Conservation (phyloP, 176 grass and related monocot genomes). For the Carex kokanica region DNA sequence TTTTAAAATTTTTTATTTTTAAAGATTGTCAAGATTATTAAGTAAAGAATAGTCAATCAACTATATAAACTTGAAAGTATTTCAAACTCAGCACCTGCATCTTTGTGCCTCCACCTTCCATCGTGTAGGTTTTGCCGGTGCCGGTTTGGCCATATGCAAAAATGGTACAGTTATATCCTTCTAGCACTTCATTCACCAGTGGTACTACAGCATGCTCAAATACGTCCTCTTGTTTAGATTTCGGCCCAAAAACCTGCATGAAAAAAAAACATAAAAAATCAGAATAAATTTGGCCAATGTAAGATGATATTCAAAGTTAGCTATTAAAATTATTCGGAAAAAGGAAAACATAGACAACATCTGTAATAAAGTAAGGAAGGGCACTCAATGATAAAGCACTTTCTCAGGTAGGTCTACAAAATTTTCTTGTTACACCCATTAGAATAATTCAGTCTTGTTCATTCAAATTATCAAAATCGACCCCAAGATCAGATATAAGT, state of each 20-base stretch:
- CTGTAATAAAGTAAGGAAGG: neutral
- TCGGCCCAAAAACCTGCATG: conserved; percentile 69
- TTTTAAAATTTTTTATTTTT: too few relatives aligned
- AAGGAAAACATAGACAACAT: neutral
- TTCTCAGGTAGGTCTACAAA: neutral
- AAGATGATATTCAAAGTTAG: neutral
- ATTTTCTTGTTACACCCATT: neutral
- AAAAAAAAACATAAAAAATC: neutral
- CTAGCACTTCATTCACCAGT: conserved; percentile 71
- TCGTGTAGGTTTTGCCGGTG: conserved; percentile 88
- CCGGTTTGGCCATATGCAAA: conserved; percentile 93
- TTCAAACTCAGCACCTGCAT: conserved; percentile 34
- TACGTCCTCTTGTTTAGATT: conserved; percentile 65
- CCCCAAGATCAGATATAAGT: neutral
- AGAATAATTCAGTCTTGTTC: neutral
- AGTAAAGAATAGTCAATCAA: neutral
- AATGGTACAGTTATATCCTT: conserved; percentile 86
- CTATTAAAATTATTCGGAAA: neutral
- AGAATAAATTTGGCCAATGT: neutral
- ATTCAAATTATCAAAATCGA: neutral
- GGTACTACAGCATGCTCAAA: conserved; percentile 83
- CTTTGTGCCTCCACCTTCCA: conserved; percentile 80
- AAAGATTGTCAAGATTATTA: too few relatives aligned
- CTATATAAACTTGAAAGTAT: neutral
- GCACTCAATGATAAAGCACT: neutral